A percentile compares a stretch with the other conserved stretches of the same genome.
phyloP scores from a whole-genome alignment of 192 early-diverging fungal species.

The Linnemannia schmuckeri region DNA sequence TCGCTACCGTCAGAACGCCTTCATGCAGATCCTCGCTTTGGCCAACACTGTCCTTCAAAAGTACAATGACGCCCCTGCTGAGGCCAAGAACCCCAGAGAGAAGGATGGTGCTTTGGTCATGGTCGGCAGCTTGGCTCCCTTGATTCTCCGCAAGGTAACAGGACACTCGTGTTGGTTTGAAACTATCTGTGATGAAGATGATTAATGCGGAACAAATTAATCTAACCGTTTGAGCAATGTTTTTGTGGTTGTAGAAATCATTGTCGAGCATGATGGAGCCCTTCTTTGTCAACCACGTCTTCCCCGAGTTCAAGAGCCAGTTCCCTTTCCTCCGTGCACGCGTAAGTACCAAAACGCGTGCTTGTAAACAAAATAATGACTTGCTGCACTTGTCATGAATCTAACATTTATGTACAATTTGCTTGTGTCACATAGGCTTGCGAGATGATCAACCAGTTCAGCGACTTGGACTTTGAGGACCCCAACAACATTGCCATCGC shows the following conservation, averaged over 20 bases:
- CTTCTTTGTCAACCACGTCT: constrained; percentile 88
- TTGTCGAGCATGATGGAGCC: constrained; percentile 83
- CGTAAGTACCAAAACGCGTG: constrained; percentile 56
- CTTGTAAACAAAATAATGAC: neutral
- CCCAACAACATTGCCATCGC: constrained; percentile 66
- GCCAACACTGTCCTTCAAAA: constrained; percentile 80
- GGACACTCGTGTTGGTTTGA: no score
- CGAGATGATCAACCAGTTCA: constrained; percentile 69
- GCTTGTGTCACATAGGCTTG: constrained; percentile 46
- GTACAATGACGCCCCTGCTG: constrained; percentile 77
- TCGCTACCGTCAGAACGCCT: constrained; percentile 84
- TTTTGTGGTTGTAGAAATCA: constrained; percentile 42
- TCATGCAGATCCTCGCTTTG: constrained; percentile 83
- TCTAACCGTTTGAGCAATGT: neutral
- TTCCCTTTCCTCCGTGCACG: constrained; percentile 87
- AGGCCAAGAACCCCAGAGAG: constrained; percentile 75
- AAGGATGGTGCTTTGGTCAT: constrained; percentile 95
- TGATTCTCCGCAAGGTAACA: constrained; percentile 70
- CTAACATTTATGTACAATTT: neutral
- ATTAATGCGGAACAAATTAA: neutral
- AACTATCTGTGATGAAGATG: no score
- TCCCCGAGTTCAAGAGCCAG: constrained; percentile 92
- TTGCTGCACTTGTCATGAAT: neutral
- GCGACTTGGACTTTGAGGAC: constrained; percentile 73
- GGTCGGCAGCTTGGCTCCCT: constrained; percentile 80